Conservation (phyloP, 1,284 basidiomycete species). For the Malassezia caprae region DNA sequence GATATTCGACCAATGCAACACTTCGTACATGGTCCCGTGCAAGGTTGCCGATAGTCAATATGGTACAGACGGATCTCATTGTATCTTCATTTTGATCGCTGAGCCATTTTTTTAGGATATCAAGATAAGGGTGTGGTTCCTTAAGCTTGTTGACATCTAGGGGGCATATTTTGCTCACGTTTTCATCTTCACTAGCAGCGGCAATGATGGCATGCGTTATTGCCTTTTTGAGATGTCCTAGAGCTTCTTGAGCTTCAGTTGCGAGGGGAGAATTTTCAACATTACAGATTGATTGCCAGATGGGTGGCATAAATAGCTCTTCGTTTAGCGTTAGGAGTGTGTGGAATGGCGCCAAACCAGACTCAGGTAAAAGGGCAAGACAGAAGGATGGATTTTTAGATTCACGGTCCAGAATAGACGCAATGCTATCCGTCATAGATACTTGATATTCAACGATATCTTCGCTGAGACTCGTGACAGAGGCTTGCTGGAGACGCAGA, state of each 20-base stretch:
- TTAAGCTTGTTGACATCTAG: background rate
- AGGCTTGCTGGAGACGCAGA: slow-evolving; percentile 61
- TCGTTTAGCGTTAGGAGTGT: background rate
- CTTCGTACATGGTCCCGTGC: slow-evolving; percentile 51
- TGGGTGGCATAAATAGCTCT: background rate
- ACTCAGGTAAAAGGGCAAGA: background rate
- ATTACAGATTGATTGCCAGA: background rate
- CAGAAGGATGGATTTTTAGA: background rate
- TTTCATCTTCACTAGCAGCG: slow-evolving; percentile 68
- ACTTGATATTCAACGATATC: background rate
- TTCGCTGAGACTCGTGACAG: background rate
- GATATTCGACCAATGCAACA: background rate
- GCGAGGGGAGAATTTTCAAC: background rate
- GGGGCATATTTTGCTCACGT: slow-evolving; percentile 59
- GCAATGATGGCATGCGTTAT: slow-evolving; percentile 70
- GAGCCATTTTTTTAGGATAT: background rate
- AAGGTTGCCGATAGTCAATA: slow-evolving; percentile 70
- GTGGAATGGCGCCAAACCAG: background rate
- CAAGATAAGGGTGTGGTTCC: background rate
- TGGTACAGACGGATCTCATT: slow-evolving; percentile 67
- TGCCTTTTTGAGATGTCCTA: slow-evolving; percentile 6
- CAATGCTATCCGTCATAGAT: background rate
- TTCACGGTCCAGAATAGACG: slow-evolving; percentile 1
- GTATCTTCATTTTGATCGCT: slow-evolving; percentile 56
- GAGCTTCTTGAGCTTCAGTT: background rate